A percentile compares a stretch with the other conserved stretches of the same genome.
These are phyloP conservation scores for Fusarium mangiferae DNA, from an alignment of 2,329 filamentous ascomycete species.

Conservation along the genomic window DNA sequence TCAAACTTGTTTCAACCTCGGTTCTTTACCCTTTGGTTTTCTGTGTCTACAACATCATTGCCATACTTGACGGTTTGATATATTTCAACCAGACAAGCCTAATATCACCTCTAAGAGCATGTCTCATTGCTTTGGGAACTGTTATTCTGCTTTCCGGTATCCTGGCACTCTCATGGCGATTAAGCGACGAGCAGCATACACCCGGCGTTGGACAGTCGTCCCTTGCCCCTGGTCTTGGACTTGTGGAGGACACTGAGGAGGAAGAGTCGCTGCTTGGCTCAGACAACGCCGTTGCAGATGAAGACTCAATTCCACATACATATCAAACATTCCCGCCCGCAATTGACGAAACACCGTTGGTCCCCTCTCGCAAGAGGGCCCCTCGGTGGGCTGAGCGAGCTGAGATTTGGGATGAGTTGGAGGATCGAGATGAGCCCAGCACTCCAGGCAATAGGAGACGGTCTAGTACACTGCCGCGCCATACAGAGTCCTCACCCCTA, in stretches of 20 bases:
- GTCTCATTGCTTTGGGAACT: constrained; percentile 87
- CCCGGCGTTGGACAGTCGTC: constrained; percentile 72
- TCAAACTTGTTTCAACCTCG: constrained; percentile 95
- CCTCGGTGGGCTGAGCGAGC: constrained; percentile 73
- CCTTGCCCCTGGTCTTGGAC: constrained; percentile 83
- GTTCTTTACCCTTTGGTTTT: constrained; percentile 97
- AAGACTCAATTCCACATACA: constrained; percentile 51
- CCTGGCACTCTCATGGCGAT: constrained; percentile 90
- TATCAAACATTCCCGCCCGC: constrained; percentile 61
- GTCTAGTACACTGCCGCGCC: constrained; percentile 60
- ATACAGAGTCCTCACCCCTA: constrained; percentile 54
- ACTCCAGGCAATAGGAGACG: constrained; percentile 55
- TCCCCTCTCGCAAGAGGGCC: constrained; percentile 59
- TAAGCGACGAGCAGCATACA: constrained; percentile 79
- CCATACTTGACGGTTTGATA: constrained; percentile 95
- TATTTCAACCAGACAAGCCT: constrained; percentile 92
- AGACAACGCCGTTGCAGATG: constrained; percentile 55
- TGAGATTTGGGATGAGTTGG: constrained; percentile 89
- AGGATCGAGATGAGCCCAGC: constrained; percentile 71
- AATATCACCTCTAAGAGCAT: constrained; percentile 79
- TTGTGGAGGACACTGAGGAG: constrained; percentile 75
- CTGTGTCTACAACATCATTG: constrained; percentile 99
- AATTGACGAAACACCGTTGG: constrained; percentile 52
- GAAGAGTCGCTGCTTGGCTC: constrained; percentile 65
- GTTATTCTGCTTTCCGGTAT: constrained; percentile 87